phyloP scores from a whole-genome alignment of 345 rosid species.

The Acer yangbiense region DNA sequence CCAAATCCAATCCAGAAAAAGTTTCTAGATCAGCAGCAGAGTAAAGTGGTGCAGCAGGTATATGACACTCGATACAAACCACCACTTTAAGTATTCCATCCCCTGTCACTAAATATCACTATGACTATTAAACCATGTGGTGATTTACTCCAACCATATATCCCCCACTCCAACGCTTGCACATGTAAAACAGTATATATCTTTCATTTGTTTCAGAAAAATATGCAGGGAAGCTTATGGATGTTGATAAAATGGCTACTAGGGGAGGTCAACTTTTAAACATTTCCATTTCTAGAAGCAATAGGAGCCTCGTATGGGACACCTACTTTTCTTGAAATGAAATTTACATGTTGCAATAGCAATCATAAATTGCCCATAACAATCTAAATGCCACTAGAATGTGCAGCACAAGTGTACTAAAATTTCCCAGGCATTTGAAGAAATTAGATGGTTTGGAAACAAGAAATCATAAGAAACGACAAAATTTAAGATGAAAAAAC shows the following conservation, averaged over 20 bases:
- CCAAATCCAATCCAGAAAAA: background rate
- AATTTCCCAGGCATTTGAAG: background rate
- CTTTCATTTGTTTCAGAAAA: background rate
- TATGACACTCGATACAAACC: background rate
- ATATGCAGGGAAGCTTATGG: background rate
- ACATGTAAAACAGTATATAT: background rate
- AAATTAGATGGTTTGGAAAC: background rate
- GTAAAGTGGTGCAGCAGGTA: background rate
- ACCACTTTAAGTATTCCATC: background rate
- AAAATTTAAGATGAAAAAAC: background rate
- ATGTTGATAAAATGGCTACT: no score
- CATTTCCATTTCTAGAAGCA: background rate
- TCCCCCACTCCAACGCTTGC: background rate
- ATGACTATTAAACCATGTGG: background rate
- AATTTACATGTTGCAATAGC: background rate
- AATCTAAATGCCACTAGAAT: background rate
- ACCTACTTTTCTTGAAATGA: background rate
- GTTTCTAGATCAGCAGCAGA: background rate
- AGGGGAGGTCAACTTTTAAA: no score
- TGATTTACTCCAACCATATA: background rate
- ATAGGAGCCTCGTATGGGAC: background rate
- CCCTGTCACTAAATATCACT: background rate
- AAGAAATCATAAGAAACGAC: background rate
- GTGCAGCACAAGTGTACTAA: background rate
- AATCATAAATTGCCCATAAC: background rate